Evolutionary conservation across 306 rosid species (phyloP), one percentile per base, ranked within the genome.

Genomic region (Quercus aquifolioides): DNA sequence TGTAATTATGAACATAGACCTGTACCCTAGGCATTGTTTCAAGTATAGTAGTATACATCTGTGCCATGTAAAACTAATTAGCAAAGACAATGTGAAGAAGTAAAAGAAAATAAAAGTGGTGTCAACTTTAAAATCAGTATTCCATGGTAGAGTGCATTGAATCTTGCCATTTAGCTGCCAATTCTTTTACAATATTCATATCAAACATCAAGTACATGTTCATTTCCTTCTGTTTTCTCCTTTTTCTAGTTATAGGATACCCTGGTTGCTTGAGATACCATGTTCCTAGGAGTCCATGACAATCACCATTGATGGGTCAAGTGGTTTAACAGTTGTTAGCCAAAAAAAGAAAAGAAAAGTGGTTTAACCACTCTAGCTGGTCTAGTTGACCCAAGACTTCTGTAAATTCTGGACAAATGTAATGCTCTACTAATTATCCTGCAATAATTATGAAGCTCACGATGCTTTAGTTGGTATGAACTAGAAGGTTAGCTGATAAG

Each of bases 1-100:
- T 23, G 63, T 76, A 78, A 56, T 60, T 62, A 28, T 56, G 58
- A 76, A 77, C 67, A 17, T 73, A 71, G 65, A 71, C 71, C 18
- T 52, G 19, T 21, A 6, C 74, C 76, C 14, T 49, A 5, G 15
- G 54, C 17, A 49, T 49, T 49, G 54, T 49, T 49, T 49, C 4
- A 46, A 49, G 54, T 3, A 38, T 38, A 0, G 46, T 38, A 38
- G 46, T 38, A 38, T 38, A 38, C 46, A 38, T 38, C 46, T 38
- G 46, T 38, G 11, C 46, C 46, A 38, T 38, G 46, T 38, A 38
- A 38, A 38, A 38, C 46, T 38, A 38, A 38, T 38, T 3, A 49
- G 17, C 54, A 49, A 13, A 49, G 54, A 12, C 17, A 49, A 49
- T 49, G 54, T 49, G 14, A 12, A 10, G 14, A 49, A 49, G 54